Conservation (phyloP, 148 eudicot species). For the Heliosperma pusillum region DNA sequence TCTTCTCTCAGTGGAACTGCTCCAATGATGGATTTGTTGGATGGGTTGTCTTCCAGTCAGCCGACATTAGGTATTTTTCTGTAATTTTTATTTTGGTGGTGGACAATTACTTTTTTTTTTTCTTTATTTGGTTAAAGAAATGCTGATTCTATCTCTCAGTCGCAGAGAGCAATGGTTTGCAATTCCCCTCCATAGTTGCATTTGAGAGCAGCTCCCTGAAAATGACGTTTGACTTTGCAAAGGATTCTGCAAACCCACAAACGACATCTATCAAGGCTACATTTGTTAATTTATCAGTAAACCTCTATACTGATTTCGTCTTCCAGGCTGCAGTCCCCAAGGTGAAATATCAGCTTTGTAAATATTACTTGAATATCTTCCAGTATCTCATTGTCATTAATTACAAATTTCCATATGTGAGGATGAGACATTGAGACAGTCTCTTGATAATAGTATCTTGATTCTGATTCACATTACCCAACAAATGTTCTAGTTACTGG, state of each 20-base stretch:
- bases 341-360: conserved; percentile 39
- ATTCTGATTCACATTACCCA: no score
- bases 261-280: conserved; percentile 64
- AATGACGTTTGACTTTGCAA: conserved; percentile 69
- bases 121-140: not conserved
- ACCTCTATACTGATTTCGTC: conserved; percentile 60
- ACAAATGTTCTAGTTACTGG: no score
- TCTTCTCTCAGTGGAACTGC: conserved; percentile 47
- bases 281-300: conserved; percentile 60
- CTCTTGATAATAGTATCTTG: no score
- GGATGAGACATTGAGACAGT: no score
- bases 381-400: not conserved
- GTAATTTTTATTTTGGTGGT: not conserved
- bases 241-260: conserved; percentile 65
- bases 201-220: conserved; percentile 81
- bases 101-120: no score
- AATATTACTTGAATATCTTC: not conserved
- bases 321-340: conserved; percentile 99
- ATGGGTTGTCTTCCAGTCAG: conserved; percentile 56
- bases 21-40: conserved; percentile 73
- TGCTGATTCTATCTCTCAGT: conserved; percentile 23
- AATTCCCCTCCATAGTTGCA: conserved; percentile 72
- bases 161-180: conserved; percentile 63
- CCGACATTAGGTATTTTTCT: conserved; percentile 34
- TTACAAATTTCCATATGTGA: not conserved